Evolutionary conservation across 2,329 filamentous ascomycete species (phyloP), one percentile per base, ranked within the genome.

Genomic region (Colletotrichum sp.): DNA sequence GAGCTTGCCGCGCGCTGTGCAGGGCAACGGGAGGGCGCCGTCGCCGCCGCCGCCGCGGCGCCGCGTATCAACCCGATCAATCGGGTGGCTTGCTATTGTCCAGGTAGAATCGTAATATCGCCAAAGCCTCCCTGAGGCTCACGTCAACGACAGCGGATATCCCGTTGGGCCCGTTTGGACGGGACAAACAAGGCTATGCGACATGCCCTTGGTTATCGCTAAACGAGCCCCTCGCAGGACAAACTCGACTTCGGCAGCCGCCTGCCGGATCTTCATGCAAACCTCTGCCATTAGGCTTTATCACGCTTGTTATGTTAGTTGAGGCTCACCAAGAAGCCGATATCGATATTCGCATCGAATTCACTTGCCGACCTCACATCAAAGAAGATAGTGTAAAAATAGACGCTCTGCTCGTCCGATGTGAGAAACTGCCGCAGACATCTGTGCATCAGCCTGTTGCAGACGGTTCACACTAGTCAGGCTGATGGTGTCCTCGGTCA

Each of bases 231-330:
- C 18, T 49, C 16, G 32, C 13, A 64, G 12, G 12, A 60, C 30
- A 34, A 21, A 67, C 15, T 28, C n/a, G 16, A 26, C 26, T 18
- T 60, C 73, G 70, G 70, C 39, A 69, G 36, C 16, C 12, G 5
- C 18, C 9, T 36, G 57, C 73, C 73, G 73, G 70, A 76, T 76
- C 70, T 36, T 69, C 73, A 64, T 65, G 64, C 64, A 24, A 21
- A 34, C 6, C 8, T 63, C 24, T 44, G 30, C 18, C 16, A 8
- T 60, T 18, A 60, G 34, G 26, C 44, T 69, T 69, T 44, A 30
- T 52, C 34, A 8, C 24, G 24, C 21, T 30, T 60, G 44, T 8
- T 60, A 34, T 28, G 24, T 34, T 26, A 49, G 26, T 59, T 59
- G 55, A 26, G 8, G 6, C 10, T 30, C n/a, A 34, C 28, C 12